Evolutionary conservation across 192 early-diverging fungal genomes (phyloP).

Genomic region (Linderina pennispora): DNA sequence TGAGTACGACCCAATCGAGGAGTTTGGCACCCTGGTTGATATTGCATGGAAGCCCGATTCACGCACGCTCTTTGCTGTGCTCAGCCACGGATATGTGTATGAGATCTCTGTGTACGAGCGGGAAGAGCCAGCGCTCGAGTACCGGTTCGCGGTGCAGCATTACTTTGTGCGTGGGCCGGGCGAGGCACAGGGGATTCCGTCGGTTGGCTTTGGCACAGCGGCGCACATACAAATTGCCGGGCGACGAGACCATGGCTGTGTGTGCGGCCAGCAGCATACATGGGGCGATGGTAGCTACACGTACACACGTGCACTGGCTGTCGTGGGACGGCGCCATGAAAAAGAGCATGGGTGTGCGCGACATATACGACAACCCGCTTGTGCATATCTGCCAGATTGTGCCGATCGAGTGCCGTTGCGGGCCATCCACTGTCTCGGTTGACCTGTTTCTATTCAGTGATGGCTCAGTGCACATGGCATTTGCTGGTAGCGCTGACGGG

Average conservation of each 20-base stretch:
- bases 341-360: conserved; percentile 7
- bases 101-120: conserved; percentile 24
- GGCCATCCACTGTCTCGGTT: too few relatives aligned
- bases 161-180: conserved; percentile 40
- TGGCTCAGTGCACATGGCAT: conserved; percentile 11
- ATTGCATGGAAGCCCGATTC: conserved; percentile 13
- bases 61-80: conserved; percentile 26
- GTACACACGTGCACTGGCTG: conserved; percentile 17
- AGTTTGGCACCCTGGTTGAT: conserved; percentile 36
- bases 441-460: conserved; percentile 23
- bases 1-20: conserved; percentile 15
- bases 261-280: conserved; percentile 9
- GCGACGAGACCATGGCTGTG: conserved; percentile 8
- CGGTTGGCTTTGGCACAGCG: conserved; percentile 26
- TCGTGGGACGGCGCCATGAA: conserved; percentile 19
- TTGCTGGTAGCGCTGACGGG: background rate
- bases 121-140: conserved; percentile 18
- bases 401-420: conserved; percentile 1
- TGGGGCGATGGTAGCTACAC: conserved; percentile 14
- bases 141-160: conserved; percentile 33
- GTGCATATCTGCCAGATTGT: conserved; percentile 15
- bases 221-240: conserved; percentile 25
- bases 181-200: conserved; percentile 28
- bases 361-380: conserved; percentile 14
- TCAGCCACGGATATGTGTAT: conserved; percentile 24